Evolutionary conservation across 129 eudicot genomes (phyloP).

Genomic region (Helichrysum umbraculigerum): DNA sequence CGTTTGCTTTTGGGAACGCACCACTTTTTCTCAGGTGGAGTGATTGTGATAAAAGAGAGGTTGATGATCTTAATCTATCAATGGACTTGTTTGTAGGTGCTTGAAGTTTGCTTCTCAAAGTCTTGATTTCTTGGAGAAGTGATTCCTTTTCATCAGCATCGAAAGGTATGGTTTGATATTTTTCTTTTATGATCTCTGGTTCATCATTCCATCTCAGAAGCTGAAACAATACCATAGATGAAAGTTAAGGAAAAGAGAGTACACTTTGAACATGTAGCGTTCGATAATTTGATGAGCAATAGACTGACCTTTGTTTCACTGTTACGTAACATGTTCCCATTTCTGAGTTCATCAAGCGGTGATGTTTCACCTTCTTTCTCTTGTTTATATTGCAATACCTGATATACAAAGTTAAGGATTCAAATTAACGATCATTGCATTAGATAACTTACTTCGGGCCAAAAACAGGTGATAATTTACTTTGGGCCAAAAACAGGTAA

Average conservation of each 20-base stretch:
- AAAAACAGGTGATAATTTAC: not conserved
- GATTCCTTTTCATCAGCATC: conserved; percentile 66
- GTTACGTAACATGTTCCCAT: conserved; percentile 15
- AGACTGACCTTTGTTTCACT: conserved; percentile 46
- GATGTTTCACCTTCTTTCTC: conserved; percentile 39
- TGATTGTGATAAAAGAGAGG: conserved; percentile 74
- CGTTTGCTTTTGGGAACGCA: conserved; percentile 34
- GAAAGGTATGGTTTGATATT: conserved; percentile 31
- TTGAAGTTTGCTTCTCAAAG: conserved; percentile 55
- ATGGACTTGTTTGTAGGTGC: conserved; percentile 47
- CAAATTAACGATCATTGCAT: not conserved
- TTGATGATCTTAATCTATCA: conserved; percentile 56
- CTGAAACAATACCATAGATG: conserved; percentile 32
- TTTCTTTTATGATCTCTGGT: conserved; percentile 47
- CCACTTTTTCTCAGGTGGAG: conserved; percentile 71
- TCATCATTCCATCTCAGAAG: conserved; percentile 58
- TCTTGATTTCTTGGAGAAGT: conserved; percentile 74
- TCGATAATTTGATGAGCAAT: conserved; percentile 2
- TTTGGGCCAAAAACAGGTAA: not conserved
- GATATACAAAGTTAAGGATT: conserved; percentile 12
- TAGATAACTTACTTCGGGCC: not conserved
- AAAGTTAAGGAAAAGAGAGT: conserved; percentile 5
- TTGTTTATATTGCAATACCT: conserved; percentile 64
- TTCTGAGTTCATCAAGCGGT: conserved; percentile 42
- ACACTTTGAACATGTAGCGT: not conserved